A percentile compares a stretch with the other conserved stretches of the same genome.
These are phyloP conservation scores for Eutypella sp. DNA, from an alignment of 2,329 filamentous ascomycete species.

Conservation along the genomic window DNA sequence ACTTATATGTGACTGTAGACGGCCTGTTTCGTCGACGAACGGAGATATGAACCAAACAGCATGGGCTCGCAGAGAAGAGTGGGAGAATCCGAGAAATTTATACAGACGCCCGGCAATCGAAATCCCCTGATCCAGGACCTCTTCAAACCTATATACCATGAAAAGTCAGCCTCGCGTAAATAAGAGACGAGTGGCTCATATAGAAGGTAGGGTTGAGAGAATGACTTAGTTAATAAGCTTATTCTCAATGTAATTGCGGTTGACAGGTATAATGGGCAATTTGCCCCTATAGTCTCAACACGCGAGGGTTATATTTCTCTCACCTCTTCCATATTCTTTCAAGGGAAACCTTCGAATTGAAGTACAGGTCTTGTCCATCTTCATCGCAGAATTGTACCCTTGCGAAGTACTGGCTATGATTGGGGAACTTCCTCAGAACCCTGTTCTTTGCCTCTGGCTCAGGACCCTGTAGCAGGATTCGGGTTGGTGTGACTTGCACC, in stretches of 20 bases:
- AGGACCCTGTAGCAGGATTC: slow-evolving; percentile 53
- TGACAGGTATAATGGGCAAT: too few relatives aligned
- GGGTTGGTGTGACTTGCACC: slow-evolving; percentile 55
- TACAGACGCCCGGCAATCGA: slow-evolving; percentile 58
- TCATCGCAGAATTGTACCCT: slow-evolving; percentile 73
- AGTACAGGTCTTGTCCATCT: slow-evolving; percentile 58
- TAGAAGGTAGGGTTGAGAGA: neutral
- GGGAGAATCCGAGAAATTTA: slow-evolving; percentile 70
- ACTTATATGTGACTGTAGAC: slow-evolving; percentile 30
- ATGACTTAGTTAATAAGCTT: too few relatives aligned
- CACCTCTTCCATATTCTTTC: slow-evolving; percentile 41
- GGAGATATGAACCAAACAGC: slow-evolving; percentile 60
- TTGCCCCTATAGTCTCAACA: too few relatives aligned
- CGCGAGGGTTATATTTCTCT: neutral
- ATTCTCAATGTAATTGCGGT: too few relatives aligned
- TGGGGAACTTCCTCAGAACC: slow-evolving; percentile 60
- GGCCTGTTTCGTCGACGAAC: slow-evolving; percentile 33
- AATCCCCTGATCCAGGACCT: slow-evolving; percentile 55
- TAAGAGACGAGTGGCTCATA: too few relatives aligned
- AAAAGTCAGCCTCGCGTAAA: neutral
- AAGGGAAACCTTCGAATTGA: slow-evolving; percentile 46
- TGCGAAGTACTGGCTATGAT: slow-evolving; percentile 58
- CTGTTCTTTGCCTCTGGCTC: slow-evolving; percentile 65
- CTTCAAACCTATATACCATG: slow-evolving; percentile 49
- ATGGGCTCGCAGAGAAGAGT: slow-evolving; percentile 69